A percentile compares a stretch with the other conserved stretches of the same genome.
These are phyloP conservation scores for Podila horticola DNA, from an alignment of 192 early-diverging fungal genomes.

Conservation along the genomic window DNA sequence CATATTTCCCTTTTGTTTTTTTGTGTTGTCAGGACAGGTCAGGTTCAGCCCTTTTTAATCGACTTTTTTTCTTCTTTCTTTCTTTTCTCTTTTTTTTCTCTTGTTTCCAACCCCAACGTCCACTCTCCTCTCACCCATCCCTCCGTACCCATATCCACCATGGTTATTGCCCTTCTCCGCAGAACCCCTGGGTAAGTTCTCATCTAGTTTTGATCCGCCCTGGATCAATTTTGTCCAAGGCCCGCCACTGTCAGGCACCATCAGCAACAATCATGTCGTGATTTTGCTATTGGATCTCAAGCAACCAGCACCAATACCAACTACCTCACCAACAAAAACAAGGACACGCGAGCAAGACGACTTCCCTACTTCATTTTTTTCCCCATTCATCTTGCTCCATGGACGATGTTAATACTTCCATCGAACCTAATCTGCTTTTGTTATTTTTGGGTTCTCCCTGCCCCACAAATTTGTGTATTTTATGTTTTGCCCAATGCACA, in stretches of 20 bases:
- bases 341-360: too few relatives aligned
- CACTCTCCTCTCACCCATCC: background rate
- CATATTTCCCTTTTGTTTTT: background rate
- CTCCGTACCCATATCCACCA: background rate
- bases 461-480: too few relatives aligned
- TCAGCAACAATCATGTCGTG: too few relatives aligned
- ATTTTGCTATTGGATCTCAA: too few relatives aligned
- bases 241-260: too few relatives aligned
- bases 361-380: background rate
- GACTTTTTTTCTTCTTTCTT: background rate
- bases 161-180: conserved; percentile 27
- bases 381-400: background rate
- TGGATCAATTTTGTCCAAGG: too few relatives aligned
- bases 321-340: background rate
- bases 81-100: conserved; percentile 11
- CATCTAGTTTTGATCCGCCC: background rate
- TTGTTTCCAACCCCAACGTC: conserved; percentile 2
- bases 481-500: background rate
- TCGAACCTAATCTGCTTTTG: too few relatives aligned
- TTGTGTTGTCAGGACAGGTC: background rate
- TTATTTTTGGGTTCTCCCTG: too few relatives aligned
- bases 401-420: too few relatives aligned
- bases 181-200: conserved; percentile 31
- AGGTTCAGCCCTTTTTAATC: background rate
- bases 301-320: background rate